Evolutionary conservation across 2,329 filamentous ascomycete species (phyloP), one percentile per base, ranked within the genome.

Genomic region (Hirsutella rhossiliensis): DNA sequence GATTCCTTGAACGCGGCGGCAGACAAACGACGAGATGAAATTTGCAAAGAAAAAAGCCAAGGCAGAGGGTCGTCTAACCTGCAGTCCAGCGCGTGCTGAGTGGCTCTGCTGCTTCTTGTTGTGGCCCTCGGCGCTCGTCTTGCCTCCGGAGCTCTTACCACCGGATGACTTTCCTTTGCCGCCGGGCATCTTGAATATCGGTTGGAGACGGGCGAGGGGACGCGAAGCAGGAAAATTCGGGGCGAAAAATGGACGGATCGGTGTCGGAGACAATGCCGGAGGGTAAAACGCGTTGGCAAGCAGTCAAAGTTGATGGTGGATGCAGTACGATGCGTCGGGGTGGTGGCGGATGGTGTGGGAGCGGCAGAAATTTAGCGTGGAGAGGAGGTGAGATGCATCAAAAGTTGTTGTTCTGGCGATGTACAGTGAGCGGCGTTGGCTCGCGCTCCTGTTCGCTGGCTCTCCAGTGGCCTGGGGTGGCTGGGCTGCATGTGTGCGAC

Each of bases 21-120:
- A n/a, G 15, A 17, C 5, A 18, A 5, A 5, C 13, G 11, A 4
- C 34, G 15, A 18, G 17, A n/a, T n/a, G 3, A 11, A 11, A 3
- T 8, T 17, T 6, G 34, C n/a, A 27, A 18, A 29, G 9, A 13
- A 37, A 43, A 30, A 19, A 19, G 5, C 4, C 11, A 28, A 4
- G 11, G 11, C 13, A 23, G 6, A 27, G 47, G 46, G 47, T 43
- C 50, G 44, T 47, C 50, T 76, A 75, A 96, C 89, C 84, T 96
- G 89, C 56, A 96, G 78, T 63, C 89, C 89, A 64, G 89, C 89
- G 67, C 92, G 89, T 61, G 87, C 87, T 58, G 88, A 95, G 74
- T 95, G 89, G 71, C 92, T 94, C 71, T 94, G 86, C 62, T 86
- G 83, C 74, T 95, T 95, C 72, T 85, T 86, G 63, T 85, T 86